Base-by-base conservation (phyloP, 139 green algal species). In the Chlorella sp. region DNA sequence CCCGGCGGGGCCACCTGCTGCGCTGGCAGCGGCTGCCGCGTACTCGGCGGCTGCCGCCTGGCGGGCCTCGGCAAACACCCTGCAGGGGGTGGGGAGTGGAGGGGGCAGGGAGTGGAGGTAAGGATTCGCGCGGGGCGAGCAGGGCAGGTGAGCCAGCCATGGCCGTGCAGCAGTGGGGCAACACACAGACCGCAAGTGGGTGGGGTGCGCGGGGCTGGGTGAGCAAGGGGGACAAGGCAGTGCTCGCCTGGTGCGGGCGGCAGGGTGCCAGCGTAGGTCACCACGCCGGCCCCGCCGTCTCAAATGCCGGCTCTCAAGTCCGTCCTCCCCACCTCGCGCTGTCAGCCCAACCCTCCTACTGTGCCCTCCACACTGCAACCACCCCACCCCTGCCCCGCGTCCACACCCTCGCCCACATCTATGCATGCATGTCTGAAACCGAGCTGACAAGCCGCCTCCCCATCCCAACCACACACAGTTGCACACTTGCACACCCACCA, bases 61-160 rank as follows among this genome's bases (percentile, higher is more conserved):
- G 26, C 83, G 64, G 1, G 83, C 83, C 9, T 88, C 83, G 37
- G 83, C 83, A 81, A 88, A 88, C 37, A 88, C 83, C 39, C 83
- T 88, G 83, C 83, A 18, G 48, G 4, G 64, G 26, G 61, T 5
- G 0, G 28, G 42, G 60, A 39, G 36, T 3, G n/a, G 34, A 16
- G 36, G 1, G 37, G n/a, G 60, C 15, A 2, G 60, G n/a, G 83
- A 22, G 36, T 42, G 60, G 24, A 19, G 11, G 22, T 34, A 2
- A 48, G 14, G 60, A 14, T 68, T 14, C 60, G 60, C 18, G 60
- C 60, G 14, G 60, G 60, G 60, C 60, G 69, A 37, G 48, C 48
- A 57, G 48, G 48, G 48, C 48, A 57, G 48, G 48, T 24, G 15
- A 37, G 73, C 73, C 73, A 40, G 30, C 18, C 3, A 24, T 22